phyloP scores from a whole-genome alignment of 805 yeast species.

The Kregervanrija delftensis region DNA sequence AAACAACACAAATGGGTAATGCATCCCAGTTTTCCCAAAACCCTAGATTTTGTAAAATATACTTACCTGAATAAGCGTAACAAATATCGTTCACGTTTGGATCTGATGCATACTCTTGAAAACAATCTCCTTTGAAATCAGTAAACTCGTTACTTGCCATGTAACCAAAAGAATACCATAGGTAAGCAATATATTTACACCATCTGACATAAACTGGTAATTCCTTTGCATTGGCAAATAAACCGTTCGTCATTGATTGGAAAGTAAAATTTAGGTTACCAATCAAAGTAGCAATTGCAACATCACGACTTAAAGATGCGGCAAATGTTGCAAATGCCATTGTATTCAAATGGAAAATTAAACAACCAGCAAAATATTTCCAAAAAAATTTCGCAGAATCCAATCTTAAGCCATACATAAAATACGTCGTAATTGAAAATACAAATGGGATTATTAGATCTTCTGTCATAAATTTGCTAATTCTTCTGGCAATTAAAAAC shows the following conservation, averaged over 20 bases:
- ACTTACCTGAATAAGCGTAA: slow-evolving; percentile 45
- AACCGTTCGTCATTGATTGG: slow-evolving; percentile 76
- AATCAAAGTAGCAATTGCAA: slow-evolving; percentile 53
- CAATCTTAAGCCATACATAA: slow-evolving; percentile 66
- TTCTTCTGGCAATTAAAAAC: slow-evolving; percentile 56
- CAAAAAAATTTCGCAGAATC: slow-evolving; percentile 45
- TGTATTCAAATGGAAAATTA: slow-evolving; percentile 51
- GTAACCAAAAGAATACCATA: slow-evolving; percentile 77
- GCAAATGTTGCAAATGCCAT: slow-evolving; percentile 47
- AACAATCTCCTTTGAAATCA: slow-evolving; percentile 53
- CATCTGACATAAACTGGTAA: slow-evolving; percentile 85
- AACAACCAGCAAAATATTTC: slow-evolving; percentile 49
- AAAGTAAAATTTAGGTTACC: slow-evolving; percentile 60
- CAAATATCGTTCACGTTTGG: slow-evolving; percentile 31
- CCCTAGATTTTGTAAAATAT: slow-evolving; percentile 51
- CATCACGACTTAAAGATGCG: slow-evolving; percentile 54
- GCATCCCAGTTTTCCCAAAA: slow-evolving; percentile 57
- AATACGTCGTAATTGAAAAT: slow-evolving; percentile 58
- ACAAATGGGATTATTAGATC: slow-evolving; percentile 58
- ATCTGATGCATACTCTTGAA: slow-evolving; percentile 26
- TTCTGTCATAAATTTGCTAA: slow-evolving; percentile 61
- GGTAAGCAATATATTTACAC: slow-evolving; percentile 69
- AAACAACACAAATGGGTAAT: slow-evolving; percentile 53
- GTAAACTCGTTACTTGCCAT: slow-evolving; percentile 59
- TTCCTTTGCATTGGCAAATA: slow-evolving; percentile 61